Base-by-base conservation (phyloP, 179 eudicot genomes). In the Drosera spatulata region DNA sequence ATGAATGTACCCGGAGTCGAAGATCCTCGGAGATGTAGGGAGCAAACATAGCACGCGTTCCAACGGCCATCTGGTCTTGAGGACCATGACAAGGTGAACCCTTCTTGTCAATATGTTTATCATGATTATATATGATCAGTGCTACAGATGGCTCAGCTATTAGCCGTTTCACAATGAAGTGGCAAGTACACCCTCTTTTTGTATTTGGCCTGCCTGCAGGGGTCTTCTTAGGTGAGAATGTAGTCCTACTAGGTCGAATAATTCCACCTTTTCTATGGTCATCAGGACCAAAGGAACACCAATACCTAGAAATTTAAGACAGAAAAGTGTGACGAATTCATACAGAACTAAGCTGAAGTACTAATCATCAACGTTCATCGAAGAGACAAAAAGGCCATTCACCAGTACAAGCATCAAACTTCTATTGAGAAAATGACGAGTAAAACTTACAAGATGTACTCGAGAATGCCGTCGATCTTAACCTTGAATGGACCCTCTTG, bases 221-320 rank as follows among this genome's bases (percentile, higher is more conserved):
- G 70, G 85, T 90, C 63, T 85, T 90, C 71, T 87, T 90, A 2
- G 81, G 73, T 41, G 75, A 72, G 46, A 76, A 80, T 2, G 79
- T 80, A 58, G 55, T 84, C 70, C 98, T 82, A 76, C 98, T 88
- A 14, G 95, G 98, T 44, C 96, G 78, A 60, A 91, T 81, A 51
- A 84, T 49, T 41, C 98, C 98, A 50, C 98, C 96, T 71, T 80
- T 81, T 52, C 98, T 70, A 62, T 81, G 89, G 65, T 91, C 98
- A 70, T 88, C 96, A 39, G 98, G 98, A 8, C 98, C 98, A 81
- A 88, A 88, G 50, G 98, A 91, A 64, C 98, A 91, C 96, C 98
- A 91, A 63, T 88, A 91, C 85, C 96, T 91, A 70, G 46, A 15
- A 67, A 66, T 66, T 50, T 39, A 14, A 44, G 70, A 38, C 40